Evolutionary conservation across 179 eudicot genomes (phyloP).

Genomic region (Vitellaria paradoxa): DNA sequence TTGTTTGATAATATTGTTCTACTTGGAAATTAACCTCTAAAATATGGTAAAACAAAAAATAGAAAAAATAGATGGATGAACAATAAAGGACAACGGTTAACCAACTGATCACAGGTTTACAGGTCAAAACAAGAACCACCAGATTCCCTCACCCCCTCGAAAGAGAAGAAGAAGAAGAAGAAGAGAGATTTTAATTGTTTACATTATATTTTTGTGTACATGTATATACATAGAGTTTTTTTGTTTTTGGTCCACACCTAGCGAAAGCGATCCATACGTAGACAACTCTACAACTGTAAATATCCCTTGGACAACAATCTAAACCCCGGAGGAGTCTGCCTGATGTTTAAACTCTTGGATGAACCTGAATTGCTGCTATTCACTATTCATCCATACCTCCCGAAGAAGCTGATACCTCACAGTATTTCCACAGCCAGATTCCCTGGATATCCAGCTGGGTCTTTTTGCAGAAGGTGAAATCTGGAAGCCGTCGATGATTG

Average conservation of each 20-base stretch:
- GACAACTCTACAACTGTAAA: conserved; percentile 15
- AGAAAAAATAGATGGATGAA: too few species aligned
- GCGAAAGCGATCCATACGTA: conserved; percentile 32
- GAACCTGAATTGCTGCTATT: conserved; percentile 8
- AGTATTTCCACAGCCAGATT: conserved; percentile 41
- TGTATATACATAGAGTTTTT: conserved; percentile 5
- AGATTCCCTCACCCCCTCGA: not conserved
- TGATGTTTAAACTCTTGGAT: not conserved
- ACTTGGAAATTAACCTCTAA: too few species aligned
- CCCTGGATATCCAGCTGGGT: conserved; percentile 44
- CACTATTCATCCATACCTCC: conserved; percentile 59
- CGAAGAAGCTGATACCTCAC: conserved; percentile 76
- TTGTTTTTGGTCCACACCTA: conserved; percentile 32
- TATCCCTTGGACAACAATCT: conserved; percentile 14
- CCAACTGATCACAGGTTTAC: not conserved
- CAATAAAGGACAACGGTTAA: not conserved
- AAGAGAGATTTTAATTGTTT: too few species aligned
- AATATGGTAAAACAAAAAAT: too few species aligned
- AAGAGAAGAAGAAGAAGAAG: too few species aligned
- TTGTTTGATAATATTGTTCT: too few species aligned
- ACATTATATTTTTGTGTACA: not conserved
- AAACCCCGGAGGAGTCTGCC: conserved; percentile 17
- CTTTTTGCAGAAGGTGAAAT: conserved; percentile 40
- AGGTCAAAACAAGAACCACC: not conserved
- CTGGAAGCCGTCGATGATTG: conserved; percentile 37